Evolutionary conservation across 441 rosid species (phyloP).

Genomic region (Hura crepitans): DNA sequence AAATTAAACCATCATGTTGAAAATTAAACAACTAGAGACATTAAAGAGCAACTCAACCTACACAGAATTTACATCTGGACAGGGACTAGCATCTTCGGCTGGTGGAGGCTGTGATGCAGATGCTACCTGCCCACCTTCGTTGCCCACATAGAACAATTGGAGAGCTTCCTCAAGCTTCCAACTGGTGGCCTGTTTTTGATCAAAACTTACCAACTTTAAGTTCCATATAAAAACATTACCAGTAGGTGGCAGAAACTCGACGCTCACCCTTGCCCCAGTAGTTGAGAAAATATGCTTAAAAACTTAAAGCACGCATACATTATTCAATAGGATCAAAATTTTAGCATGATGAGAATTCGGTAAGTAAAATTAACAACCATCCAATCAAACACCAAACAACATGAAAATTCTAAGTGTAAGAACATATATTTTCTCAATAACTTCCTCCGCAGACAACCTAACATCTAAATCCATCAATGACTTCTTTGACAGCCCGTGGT

Average conservation of each 20-base stretch:
- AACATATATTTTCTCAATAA: not conserved
- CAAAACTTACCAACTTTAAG: slow-evolving; percentile 15
- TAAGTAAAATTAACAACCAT: not conserved
- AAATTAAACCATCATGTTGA: slow-evolving; percentile 3
- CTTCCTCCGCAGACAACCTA: not conserved
- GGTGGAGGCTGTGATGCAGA: slow-evolving; percentile 44
- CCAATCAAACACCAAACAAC: not conserved
- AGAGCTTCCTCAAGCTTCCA: slow-evolving; percentile 97
- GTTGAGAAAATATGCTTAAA: not conserved
- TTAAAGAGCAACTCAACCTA: slow-evolving; percentile 24
- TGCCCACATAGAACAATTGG: slow-evolving; percentile 86
- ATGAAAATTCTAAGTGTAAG: not conserved
- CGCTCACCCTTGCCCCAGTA: not conserved
- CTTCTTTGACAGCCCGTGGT: not conserved
- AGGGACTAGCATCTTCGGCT: slow-evolving; percentile 24
- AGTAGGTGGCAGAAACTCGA: not conserved
- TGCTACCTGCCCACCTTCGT: slow-evolving; percentile 47
- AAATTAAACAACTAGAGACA: slow-evolving; percentile 8
- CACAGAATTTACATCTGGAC: slow-evolving; percentile 43
- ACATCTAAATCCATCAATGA: not conserved
- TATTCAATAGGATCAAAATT: not conserved
- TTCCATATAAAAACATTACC: not conserved
- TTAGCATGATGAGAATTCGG: not conserved
- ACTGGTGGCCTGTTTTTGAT: slow-evolving; percentile 68
- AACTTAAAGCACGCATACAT: not conserved